phyloP scores from a whole-genome alignment of 2,329 filamentous ascomycete genomes.

The Bipolaris zeicola region DNA sequence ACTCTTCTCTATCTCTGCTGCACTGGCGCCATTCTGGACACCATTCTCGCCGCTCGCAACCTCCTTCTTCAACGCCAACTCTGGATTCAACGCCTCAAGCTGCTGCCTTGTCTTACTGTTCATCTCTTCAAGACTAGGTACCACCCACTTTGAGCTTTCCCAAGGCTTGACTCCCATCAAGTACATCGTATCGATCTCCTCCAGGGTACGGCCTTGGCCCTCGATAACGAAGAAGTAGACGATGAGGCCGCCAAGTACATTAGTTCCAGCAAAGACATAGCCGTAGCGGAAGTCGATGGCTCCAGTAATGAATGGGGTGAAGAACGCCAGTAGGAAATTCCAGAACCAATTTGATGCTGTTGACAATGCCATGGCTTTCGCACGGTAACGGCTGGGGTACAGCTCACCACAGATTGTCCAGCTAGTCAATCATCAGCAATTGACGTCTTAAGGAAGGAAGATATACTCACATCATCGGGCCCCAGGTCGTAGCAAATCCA shows the following conservation, averaged over 20 bases:
- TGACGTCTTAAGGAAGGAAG: background rate
- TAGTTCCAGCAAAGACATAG: constrained; percentile 76
- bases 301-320: constrained; percentile 76
- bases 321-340: constrained; percentile 62
- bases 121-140: constrained; percentile 34
- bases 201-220: constrained; percentile 72
- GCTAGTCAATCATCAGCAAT: constrained; percentile 43
- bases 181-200: constrained; percentile 78
- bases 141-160: constrained; percentile 62
- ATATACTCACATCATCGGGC: constrained; percentile 58
- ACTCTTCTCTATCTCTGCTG: constrained; percentile 8
- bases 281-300: constrained; percentile 74
- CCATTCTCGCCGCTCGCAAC: background rate
- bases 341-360: constrained; percentile 53
- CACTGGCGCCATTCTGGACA: constrained; percentile 1
- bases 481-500: constrained; percentile 71
- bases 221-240: constrained; percentile 82
- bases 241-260: constrained; percentile 64
- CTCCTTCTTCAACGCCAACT: constrained; percentile 21
- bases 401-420: constrained; percentile 72
- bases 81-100: constrained; percentile 30
- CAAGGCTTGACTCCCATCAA: constrained; percentile 66
- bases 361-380: constrained; percentile 51
- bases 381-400: constrained; percentile 62
- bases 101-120: constrained; percentile 30